Base-by-base conservation (phyloP, 225 moss, liverwort and hornwort genomes). In the Lunularia cruciata region DNA sequence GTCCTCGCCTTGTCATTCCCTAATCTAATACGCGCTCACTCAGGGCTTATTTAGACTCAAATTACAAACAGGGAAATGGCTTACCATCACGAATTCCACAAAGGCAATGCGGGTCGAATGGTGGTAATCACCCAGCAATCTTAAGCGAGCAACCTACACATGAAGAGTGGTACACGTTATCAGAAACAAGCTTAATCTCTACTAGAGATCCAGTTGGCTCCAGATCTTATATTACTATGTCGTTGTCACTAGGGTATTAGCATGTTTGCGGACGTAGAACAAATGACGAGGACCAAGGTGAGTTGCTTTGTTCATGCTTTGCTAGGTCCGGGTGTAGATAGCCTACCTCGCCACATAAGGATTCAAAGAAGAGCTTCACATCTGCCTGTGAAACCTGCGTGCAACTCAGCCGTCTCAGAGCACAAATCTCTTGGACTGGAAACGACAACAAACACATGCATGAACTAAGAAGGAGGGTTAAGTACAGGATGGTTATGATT, bases 301-400 rank as follows among this genome's bases (percentile, higher is more conserved):
- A 30, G 22, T 30, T n/a, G 20, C 34, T 34, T 23, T 13, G 14
- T 20, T 0, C 19, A 25, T 26, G 25, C 5, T 40, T 26, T 32
- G n/a, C n/a, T n/a, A n/a, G n/a, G 22, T 45, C 28, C 28, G 31
- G 46, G 45, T 28, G 27, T 5, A 4, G 28, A 11, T 57, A 16
- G 25, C 30, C 39, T 78, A 86, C 88, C 86, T 86, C 96, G 34
- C 96, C 96, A 75, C 90, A 96, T 60, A 96, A 76, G 46, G 96
- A 96, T 57, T 96, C 96, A 74, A 96, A 96, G 77, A 96, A 96
- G 70, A 92, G 87, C 79, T 96, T 96, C 73, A 96, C 96, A 80
- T 96, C 96, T 48, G 92, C 96, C 87, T 96, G 96, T 84, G 92
- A 92, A 78, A 96, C 95, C 95, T 95, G 95, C 92, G 82, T 64